Percentiles rank a stretch among this genome's conserved stretches.
phyloP scores from a whole-genome alignment of 805 yeast species.

The Teunomyces atbi region DNA sequence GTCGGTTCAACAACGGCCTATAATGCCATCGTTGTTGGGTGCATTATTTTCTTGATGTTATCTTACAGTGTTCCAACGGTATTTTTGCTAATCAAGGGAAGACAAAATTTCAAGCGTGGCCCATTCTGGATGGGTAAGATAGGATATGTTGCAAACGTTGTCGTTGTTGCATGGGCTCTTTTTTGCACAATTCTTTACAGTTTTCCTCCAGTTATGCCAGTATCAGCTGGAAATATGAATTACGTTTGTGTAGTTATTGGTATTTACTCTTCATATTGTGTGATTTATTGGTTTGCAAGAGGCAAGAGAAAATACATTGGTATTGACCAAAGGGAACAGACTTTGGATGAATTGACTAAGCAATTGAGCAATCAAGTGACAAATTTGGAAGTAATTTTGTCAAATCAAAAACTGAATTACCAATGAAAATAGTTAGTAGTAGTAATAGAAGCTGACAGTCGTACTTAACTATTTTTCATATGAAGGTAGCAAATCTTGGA shows the following conservation, averaged over 20 bases:
- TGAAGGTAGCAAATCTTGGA: too few species aligned
- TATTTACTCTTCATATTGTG: constrained; percentile 43
- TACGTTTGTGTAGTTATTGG: constrained; percentile 55
- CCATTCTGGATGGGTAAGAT: constrained; percentile 65
- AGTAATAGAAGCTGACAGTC: too few species aligned
- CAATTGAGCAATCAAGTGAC: constrained; percentile 24
- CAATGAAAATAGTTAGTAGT: neutral
- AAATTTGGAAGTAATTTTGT: constrained; percentile 20
- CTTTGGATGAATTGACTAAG: constrained; percentile 18
- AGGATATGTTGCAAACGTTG: constrained; percentile 51
- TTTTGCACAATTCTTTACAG: constrained; percentile 62
- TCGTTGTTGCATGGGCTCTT: constrained; percentile 54
- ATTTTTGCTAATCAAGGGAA: constrained; percentile 47
- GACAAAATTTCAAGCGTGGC: constrained; percentile 55
- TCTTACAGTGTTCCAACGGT: constrained; percentile 57
- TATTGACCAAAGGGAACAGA: constrained; percentile 20
- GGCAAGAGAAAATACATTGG: constrained; percentile 24
- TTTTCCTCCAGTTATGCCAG: constrained; percentile 66
- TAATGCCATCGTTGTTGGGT: constrained; percentile 60
- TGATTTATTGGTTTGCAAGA: constrained; percentile 52
- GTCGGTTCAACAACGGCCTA: constrained; percentile 68
- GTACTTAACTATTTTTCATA: too few species aligned
- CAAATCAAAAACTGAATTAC: constrained; percentile 6
- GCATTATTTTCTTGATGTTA: constrained; percentile 56
- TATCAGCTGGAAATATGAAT: constrained; percentile 60